Conservation (phyloP, 164 flowering plant species). For the Kalanchoe fedtschenkoi region DNA sequence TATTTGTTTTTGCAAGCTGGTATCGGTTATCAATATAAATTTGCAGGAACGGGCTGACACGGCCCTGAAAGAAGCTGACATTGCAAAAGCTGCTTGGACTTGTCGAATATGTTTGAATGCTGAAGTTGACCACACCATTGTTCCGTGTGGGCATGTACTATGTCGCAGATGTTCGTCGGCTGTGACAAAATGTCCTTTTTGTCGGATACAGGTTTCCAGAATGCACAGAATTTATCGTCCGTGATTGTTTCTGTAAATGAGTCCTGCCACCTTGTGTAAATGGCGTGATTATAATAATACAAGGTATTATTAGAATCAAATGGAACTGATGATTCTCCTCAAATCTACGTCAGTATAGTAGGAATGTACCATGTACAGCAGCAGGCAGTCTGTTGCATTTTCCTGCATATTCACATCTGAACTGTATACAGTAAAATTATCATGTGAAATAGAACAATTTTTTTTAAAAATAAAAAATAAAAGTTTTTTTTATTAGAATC, state of each 20-base stretch:
- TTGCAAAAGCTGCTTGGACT: constrained; percentile 84
- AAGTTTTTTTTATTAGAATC: too few relatives aligned
- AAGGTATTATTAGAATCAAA: neutral
- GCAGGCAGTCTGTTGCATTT: too few relatives aligned
- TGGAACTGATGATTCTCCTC: neutral
- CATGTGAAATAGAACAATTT: too few relatives aligned
- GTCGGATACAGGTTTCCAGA: constrained; percentile 68
- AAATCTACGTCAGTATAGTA: too few relatives aligned
- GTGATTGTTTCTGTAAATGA: constrained; percentile 16
- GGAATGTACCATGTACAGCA: too few relatives aligned
- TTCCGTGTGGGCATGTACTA: constrained; percentile 90
- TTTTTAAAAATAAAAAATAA: too few relatives aligned
- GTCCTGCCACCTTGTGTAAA: neutral
- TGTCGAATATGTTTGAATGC: constrained; percentile 69
- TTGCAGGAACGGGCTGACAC: constrained; percentile 70
- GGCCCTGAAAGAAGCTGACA: constrained; percentile 80
- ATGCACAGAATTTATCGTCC: constrained; percentile 71
- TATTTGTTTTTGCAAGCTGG: neutral
- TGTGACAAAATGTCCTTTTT: constrained; percentile 86
- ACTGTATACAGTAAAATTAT: too few relatives aligned
- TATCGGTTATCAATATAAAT: neutral
- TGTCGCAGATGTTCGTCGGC: constrained; percentile 82
- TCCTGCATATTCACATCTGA: too few relatives aligned
- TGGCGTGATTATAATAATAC: neutral
- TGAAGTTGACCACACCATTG: constrained; percentile 61